Base-by-base conservation (phyloP, 768 basidiomycete species). In the Sutorius australiensis region DNA sequence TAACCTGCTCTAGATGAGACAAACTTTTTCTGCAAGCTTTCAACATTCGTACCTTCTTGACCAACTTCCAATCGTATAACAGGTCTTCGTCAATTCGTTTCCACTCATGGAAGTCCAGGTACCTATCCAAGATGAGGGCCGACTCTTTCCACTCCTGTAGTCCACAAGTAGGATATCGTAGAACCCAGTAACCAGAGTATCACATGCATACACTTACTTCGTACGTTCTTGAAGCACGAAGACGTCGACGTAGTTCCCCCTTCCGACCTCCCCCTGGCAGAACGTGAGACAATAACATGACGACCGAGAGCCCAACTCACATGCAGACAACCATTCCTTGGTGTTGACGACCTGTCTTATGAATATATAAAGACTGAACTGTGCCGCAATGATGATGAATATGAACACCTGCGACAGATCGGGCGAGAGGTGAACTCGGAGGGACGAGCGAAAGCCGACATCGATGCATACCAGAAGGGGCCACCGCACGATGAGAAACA, bases 301-400 rank as follows among this genome's bases (percentile, higher is more conserved):
- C 0, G 1, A 38, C n/a, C 3, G 7, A 38, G 2, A 43, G n/a
- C 21, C 8, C 11, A 38, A 67, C 75, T 59, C 65, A 94, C 94
- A 98, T 43, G 92, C 92, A 24, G 87, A 83, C 40, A 95, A 67
- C 82, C 86, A 98, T 72, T 99, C 95, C 66, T 97, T 92, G 5
- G 90, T 80, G 64, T 98, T 98, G 39, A 99, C 97, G 16, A 95
- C 63, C 67, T 99, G 95, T 14, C 95, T 78, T 43, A 93, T 90
- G 33, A 91, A 58, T 36, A 98, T 81, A 62, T 99, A 99, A 27
- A 88, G 68, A 13, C 89, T 78, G 67, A 98, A 98, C 69, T 98
- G 88, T 13, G 77, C 76, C 36, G 82, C 77, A 51, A 98, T 97
- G 69, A 97, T 81, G 6, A 84, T 48, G 60, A 92, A 90, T 32